Conservation (phyloP, 208 protist species). For the Trichomonas gallinae region DNA sequence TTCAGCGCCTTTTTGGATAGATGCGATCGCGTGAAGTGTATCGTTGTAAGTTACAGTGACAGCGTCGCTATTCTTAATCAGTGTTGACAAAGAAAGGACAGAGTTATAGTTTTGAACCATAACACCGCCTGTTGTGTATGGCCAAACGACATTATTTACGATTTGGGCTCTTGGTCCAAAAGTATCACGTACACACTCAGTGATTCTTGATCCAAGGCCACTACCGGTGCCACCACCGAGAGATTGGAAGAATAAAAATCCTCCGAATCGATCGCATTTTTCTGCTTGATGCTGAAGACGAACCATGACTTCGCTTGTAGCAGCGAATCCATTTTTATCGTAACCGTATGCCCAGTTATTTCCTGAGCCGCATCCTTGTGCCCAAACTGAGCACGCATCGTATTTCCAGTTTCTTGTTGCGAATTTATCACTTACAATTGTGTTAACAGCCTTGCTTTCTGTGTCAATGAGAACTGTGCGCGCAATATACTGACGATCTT, state of each 20-base stretch:
- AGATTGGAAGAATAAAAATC: constrained; percentile 10
- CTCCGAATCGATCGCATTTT: constrained; percentile 17
- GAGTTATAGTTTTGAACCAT: neutral
- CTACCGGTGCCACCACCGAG: neutral
- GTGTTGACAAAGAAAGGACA: neutral
- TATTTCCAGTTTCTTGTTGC: neutral
- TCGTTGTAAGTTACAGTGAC: neutral
- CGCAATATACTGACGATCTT: neutral
- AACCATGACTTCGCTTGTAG: neutral
- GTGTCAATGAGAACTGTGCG: neutral
- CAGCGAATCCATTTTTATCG: neutral
- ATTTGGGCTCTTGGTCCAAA: neutral
- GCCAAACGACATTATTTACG: constrained; percentile 13
- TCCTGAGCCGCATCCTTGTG: neutral
- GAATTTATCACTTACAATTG: neutral
- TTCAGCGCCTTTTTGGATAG: neutral
- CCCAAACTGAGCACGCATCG: neutral
- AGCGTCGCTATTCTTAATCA: neutral
- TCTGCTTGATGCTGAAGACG: neutral
- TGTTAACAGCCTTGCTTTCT: neutral
- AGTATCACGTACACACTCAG: neutral
- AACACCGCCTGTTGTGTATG: neutral
- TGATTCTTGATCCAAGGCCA: neutral
- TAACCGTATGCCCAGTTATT: constrained; percentile 21
- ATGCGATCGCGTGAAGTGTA: neutral